These are phyloP conservation scores for Nakazawaea holstii DNA, from an alignment of 805 yeast species.

Conservation along the genomic window DNA sequence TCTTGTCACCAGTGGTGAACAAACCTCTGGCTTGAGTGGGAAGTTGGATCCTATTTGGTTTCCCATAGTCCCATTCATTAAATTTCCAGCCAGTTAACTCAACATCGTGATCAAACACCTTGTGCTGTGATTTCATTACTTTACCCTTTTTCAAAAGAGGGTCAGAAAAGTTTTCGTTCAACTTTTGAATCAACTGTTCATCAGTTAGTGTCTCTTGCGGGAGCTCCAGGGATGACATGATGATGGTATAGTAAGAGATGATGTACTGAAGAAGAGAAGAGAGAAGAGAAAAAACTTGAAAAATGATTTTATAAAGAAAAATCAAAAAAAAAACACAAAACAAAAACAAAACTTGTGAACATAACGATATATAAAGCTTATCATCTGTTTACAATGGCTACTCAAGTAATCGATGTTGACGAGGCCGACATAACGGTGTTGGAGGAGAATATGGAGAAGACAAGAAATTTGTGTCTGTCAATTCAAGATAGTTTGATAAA, in stretches of 20 bases:
- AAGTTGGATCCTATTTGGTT: slow-evolving; percentile 37
- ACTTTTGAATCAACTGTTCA: background rate
- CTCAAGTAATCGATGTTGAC: slow-evolving; percentile 46
- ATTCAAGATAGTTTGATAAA: slow-evolving; percentile 51
- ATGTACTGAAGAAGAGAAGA: background rate
- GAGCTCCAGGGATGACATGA: too few species aligned
- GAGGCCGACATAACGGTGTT: slow-evolving; percentile 82
- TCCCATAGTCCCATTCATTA: slow-evolving; percentile 83
- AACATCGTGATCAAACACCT: slow-evolving; percentile 16
- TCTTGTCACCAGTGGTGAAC: slow-evolving; percentile 47
- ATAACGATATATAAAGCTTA: too few species aligned
- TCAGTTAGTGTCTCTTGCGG: background rate
- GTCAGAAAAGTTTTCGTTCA: background rate
- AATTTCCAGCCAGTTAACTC: slow-evolving; percentile 63
- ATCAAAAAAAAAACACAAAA: background rate
- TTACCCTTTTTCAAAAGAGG: slow-evolving; percentile 18
- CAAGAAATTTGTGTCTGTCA: slow-evolving; percentile 47
- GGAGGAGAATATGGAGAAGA: slow-evolving; percentile 62
- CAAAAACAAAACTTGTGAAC: background rate
- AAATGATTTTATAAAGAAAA: background rate
- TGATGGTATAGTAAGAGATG: too few species aligned
- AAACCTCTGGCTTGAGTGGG: slow-evolving; percentile 84
- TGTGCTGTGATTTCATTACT: slow-evolving; percentile 20
- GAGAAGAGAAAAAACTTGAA: background rate
- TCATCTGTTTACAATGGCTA: background rate